Evolutionary conservation across 129 eudicot species (phyloP).

Genomic region (Ambrosia trifida): DNA sequence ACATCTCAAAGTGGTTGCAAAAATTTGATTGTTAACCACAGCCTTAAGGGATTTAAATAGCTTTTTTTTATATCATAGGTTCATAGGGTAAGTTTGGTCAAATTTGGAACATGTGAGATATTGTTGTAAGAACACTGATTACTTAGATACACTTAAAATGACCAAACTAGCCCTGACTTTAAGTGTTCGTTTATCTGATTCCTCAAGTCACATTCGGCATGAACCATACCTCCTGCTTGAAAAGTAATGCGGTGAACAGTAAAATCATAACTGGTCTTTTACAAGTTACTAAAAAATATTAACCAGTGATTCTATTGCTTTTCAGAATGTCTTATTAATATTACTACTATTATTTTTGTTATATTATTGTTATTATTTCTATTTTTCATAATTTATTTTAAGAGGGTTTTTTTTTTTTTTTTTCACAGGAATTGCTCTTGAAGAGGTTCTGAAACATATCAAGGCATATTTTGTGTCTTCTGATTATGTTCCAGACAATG

Average conservation of each 20-base stretch:
- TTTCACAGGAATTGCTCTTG: slow-evolving; percentile 54
- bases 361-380: neutral
- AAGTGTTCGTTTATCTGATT: neutral
- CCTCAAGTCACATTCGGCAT: neutral
- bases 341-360: neutral
- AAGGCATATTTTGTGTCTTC: slow-evolving; percentile 43
- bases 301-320: neutral
- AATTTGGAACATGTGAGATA: too few species aligned
- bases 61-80: neutral
- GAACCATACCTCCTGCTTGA: too few species aligned
- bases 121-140: neutral
- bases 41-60: neutral
- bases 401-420: neutral
- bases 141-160: neutral
- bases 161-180: neutral
- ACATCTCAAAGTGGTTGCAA: neutral
- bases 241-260: too few species aligned
- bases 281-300: too few species aligned
- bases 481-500: slow-evolving; percentile 21
- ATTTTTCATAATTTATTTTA: too few species aligned
- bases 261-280: too few species aligned
- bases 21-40: neutral
- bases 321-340: too few species aligned
- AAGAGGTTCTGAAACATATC: slow-evolving; percentile 56
- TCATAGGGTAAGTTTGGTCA: neutral